phyloP scores from a whole-genome alignment of 2,329 filamentous ascomycete species.

The Tolypocladium sp. region DNA sequence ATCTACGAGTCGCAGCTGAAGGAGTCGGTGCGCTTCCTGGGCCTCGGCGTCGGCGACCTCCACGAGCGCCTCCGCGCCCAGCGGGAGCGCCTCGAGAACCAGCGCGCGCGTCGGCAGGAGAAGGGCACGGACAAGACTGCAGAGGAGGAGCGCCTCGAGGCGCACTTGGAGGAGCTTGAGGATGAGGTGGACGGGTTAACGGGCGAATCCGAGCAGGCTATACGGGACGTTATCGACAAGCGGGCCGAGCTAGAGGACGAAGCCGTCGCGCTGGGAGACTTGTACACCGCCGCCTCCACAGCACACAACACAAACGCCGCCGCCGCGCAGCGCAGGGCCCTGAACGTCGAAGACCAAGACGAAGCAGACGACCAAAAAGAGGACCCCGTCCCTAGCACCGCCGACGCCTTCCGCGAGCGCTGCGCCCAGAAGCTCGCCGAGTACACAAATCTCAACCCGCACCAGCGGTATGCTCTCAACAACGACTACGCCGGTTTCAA shows the following conservation, averaged over 20 bases:
- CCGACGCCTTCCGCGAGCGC: conserved; percentile 25
- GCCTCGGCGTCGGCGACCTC: conserved; percentile 35
- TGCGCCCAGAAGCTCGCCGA: conserved; percentile 27
- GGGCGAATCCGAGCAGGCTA: conserved; percentile 32
- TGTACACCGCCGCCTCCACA: conserved; percentile 15
- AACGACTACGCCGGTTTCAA: conserved; percentile 54
- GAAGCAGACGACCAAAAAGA: conserved; percentile 10
- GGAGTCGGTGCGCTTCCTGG: conserved; percentile 32
- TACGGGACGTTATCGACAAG: conserved; percentile 40
- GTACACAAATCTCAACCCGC: conserved; percentile 30
- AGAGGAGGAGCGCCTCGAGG: conserved; percentile 27
- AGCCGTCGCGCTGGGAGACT: conserved; percentile 24
- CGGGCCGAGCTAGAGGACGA: conserved; percentile 42
- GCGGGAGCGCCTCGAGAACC: conserved; percentile 19
- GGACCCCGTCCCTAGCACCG: conserved; percentile 13
- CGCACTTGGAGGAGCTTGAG: conserved; percentile 29
- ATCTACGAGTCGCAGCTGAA: conserved; percentile 37
- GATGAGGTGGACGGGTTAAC: conserved; percentile 32
- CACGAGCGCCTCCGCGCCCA: conserved; percentile 36
- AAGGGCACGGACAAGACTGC: conserved; percentile 24
- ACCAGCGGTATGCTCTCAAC: conserved; percentile 43
- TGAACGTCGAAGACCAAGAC: conserved; percentile 3
- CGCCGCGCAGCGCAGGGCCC: conserved; percentile 4
- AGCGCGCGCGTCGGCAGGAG: conserved; percentile 25
- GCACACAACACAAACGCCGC: conserved; percentile 5